phyloP scores from a whole-genome alignment of 805 yeast species.

The Saturnispora saitoi region DNA sequence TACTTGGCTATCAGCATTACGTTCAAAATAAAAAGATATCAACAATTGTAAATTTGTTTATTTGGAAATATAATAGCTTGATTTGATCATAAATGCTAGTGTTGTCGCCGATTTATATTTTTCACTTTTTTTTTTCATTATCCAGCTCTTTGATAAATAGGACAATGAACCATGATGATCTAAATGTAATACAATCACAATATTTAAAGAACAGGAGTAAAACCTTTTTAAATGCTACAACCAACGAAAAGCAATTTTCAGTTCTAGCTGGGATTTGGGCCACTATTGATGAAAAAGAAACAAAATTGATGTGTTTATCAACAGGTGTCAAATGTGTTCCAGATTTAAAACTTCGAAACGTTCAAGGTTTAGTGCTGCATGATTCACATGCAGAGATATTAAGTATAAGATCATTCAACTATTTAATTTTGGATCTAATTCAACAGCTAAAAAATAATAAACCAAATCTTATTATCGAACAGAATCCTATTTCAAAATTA shows the following conservation, averaged over 20 bases:
- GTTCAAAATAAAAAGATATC: no score
- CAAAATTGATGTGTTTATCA: slow-evolving; percentile 5
- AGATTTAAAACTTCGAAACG: slow-evolving; percentile 30
- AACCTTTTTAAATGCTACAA: slow-evolving; percentile 31
- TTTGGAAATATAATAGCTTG: no score
- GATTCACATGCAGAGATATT: slow-evolving; percentile 89
- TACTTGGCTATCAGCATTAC: no score
- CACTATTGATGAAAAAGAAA: background rate
- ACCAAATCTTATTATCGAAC: slow-evolving; percentile 11
- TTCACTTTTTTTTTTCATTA: background rate
- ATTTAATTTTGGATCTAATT: slow-evolving; percentile 45
- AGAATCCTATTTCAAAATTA: background rate
- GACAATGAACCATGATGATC: background rate
- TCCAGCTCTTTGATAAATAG: background rate
- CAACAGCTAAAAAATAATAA: slow-evolving; percentile 11
- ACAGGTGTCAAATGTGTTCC: slow-evolving; percentile 85
- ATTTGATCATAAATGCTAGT: background rate
- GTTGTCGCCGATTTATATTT: background rate
- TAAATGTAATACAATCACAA: slow-evolving; percentile 1
- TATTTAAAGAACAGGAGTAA: background rate
- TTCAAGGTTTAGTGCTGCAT: slow-evolving; percentile 59
- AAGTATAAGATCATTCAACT: slow-evolving; percentile 62
- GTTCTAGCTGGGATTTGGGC: slow-evolving; percentile 65
- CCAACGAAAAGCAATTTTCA: slow-evolving; percentile 68
- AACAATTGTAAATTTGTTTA: no score